Percentiles rank a stretch among this genome's conserved stretches.
Conservation (phyloP, 2,329 filamentous ascomycete genomes). For the Penicillium sp. region DNA sequence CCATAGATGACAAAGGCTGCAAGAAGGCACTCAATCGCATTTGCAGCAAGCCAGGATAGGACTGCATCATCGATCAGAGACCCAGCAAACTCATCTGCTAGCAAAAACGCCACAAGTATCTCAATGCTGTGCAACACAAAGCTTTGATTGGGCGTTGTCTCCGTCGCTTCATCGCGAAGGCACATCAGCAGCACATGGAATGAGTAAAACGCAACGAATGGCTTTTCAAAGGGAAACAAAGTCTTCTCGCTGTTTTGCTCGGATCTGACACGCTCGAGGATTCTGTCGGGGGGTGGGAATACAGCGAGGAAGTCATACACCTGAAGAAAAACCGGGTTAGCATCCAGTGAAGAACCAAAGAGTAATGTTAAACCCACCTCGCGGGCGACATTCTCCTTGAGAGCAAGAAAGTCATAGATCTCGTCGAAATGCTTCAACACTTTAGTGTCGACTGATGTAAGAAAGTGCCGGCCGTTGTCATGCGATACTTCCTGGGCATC, state of each 20-base stretch:
- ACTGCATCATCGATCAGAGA: conserved; percentile 44
- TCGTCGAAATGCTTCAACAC: conserved; percentile 78
- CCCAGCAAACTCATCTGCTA: conserved; percentile 52
- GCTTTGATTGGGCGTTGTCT: conserved; percentile 32
- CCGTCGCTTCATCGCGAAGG: conserved; percentile 47
- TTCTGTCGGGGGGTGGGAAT: conserved; percentile 63
- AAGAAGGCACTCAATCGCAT: conserved; percentile 56
- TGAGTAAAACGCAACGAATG: conserved; percentile 70
- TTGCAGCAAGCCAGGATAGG: conserved; percentile 49
- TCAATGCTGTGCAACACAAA: conserved; percentile 46
- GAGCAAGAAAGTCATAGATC: conserved; percentile 72
- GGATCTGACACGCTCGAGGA: conserved; percentile 57
- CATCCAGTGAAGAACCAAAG: not conserved
- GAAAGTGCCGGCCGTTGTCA: conserved; percentile 40
- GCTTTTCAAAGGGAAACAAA: conserved; percentile 64
- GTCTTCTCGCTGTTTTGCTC: conserved; percentile 52
- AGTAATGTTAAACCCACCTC: conserved; percentile 49
- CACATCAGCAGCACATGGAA: conserved; percentile 63
- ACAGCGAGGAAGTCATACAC: conserved; percentile 67
- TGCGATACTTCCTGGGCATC: conserved; percentile 39
- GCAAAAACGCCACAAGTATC: conserved; percentile 58
- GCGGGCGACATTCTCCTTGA: conserved; percentile 64
- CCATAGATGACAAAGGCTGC: conserved; percentile 48
- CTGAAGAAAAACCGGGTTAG: conserved; percentile 31
- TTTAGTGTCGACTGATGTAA: conserved; percentile 66